Percentiles rank a stretch among this genome's conserved stretches.
Evolutionary conservation across 1,284 basidiomycete genomes (phyloP).

Genomic region (Cryptococcus sp.): DNA sequence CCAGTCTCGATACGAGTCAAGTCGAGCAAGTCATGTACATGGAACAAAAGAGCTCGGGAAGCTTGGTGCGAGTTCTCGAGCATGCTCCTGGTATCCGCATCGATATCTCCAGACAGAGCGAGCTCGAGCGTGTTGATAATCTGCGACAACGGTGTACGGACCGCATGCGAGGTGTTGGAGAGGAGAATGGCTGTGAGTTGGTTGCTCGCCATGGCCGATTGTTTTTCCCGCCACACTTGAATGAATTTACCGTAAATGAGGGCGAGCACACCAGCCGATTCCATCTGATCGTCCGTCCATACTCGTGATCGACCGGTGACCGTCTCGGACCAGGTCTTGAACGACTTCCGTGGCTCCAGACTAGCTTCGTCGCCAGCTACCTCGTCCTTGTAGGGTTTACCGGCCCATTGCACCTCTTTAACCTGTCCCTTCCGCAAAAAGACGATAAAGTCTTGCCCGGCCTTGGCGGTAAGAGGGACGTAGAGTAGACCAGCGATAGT

Average conservation of each 20-base stretch:
- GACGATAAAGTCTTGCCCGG: constrained; percentile 69
- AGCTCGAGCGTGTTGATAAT: constrained; percentile 72
- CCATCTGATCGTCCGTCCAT: constrained; percentile 84
- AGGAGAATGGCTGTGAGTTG: constrained; percentile 73
- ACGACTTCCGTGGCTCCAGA: constrained; percentile 71
- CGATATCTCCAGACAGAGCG: constrained; percentile 72
- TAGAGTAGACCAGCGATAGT: constrained; percentile 72
- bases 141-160: constrained; percentile 46
- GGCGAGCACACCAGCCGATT: constrained; percentile 78
- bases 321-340: constrained; percentile 75
- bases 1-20: constrained; percentile 76
- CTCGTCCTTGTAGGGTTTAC: constrained; percentile 60
- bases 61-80: constrained; percentile 72
- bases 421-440: constrained; percentile 74
- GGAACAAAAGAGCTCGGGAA: constrained; percentile 72
- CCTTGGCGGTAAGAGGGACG: constrained; percentile 63
- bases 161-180: constrained; percentile 85
- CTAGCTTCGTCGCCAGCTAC: constrained; percentile 38
- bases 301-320: constrained; percentile 65
- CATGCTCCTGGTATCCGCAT: constrained; percentile 72
- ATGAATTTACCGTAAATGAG: constrained; percentile 64
- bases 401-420: constrained; percentile 69
- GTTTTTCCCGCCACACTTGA: constrained; percentile 82
- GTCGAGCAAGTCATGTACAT: constrained; percentile 81
- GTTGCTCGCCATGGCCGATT: constrained; percentile 68